Percentiles rank a stretch among this genome's conserved stretches.
Conservation (phyloP, 352 stramenopile genomes). For the Phytophthora uliginosa region DNA sequence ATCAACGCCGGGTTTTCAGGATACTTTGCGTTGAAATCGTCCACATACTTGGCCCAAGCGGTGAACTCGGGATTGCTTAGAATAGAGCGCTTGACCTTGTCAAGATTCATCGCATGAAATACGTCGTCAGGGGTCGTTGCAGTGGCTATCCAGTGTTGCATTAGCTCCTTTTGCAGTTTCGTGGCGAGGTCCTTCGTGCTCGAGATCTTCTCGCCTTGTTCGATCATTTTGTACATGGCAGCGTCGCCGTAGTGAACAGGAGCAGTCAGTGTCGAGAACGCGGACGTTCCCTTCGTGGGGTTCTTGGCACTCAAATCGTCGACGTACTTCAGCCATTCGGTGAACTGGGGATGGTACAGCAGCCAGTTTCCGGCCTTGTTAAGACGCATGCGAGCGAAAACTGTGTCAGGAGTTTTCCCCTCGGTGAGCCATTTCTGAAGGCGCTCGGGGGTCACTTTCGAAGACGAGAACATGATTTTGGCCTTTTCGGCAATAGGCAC, state of each 20-base stretch:
- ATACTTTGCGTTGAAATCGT: not conserved
- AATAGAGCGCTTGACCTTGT: not conserved
- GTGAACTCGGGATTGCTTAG: not conserved
- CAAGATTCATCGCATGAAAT: not conserved
- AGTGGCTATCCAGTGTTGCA: not conserved
- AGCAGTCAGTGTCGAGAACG: not conserved
- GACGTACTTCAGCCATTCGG: not conserved
- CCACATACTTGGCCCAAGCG: not conserved
- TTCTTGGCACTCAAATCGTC: slow-evolving; percentile 6
- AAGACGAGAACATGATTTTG: not conserved
- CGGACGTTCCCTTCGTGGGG: not conserved
- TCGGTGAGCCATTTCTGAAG: not conserved
- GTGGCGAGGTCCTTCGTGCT: not conserved
- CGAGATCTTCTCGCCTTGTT: not conserved
- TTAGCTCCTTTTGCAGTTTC: not conserved
- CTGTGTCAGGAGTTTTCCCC: not conserved
- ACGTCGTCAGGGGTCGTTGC: not conserved
- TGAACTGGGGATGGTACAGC: no score
- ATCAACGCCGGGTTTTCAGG: not conserved
- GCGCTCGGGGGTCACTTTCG: not conserved
- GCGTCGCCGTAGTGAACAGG: slow-evolving; percentile 6
- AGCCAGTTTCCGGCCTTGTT: not conserved
- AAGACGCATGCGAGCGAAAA: not conserved
- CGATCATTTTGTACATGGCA: not conserved
- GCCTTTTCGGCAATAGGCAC: not conserved